These are phyloP conservation scores for Trametes cubensis DNA, from an alignment of 768 basidiomycete species.

Conservation along the genomic window DNA sequence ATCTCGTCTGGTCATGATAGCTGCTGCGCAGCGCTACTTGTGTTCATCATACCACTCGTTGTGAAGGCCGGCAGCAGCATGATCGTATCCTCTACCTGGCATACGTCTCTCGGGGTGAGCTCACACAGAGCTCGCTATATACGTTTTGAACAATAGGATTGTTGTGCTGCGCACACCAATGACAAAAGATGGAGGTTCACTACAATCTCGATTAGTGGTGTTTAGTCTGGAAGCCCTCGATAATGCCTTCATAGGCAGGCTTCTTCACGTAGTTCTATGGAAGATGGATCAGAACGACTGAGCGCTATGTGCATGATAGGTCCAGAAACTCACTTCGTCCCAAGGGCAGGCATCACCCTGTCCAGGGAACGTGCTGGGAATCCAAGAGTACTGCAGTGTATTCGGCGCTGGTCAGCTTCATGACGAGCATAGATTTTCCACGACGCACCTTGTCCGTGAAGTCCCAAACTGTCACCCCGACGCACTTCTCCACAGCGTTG, in stretches of 20 bases:
- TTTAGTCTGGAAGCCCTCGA: conserved; percentile 21
- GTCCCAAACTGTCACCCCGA: conserved; percentile 45
- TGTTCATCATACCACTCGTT: too few relatives aligned
- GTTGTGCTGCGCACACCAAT: too few relatives aligned
- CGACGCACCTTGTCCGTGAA: conserved; percentile 39
- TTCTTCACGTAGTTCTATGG: conserved; percentile 22
- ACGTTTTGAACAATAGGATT: too few relatives aligned
- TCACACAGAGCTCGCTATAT: too few relatives aligned
- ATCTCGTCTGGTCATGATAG: not conserved
- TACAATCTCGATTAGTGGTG: not conserved
- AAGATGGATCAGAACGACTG: not conserved
- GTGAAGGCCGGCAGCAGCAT: too few relatives aligned
- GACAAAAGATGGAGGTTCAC: too few relatives aligned
- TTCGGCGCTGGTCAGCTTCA: not conserved
- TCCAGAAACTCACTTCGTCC: conserved; percentile 28
- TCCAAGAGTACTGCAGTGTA: conserved; percentile 36
- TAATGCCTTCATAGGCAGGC: conserved; percentile 32
- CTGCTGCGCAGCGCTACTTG: too few relatives aligned
- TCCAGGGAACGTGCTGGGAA: conserved; percentile 35
- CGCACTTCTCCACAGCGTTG: conserved; percentile 39
- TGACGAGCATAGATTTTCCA: not conserved
- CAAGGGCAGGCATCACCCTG: conserved; percentile 35
- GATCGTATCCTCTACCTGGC: too few relatives aligned
- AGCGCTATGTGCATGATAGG: not conserved
- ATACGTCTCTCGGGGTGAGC: too few relatives aligned